These are phyloP conservation scores for Waltiozyma sp. DNA, from an alignment of 1,139 yeast species.

Conservation along the genomic window DNA sequence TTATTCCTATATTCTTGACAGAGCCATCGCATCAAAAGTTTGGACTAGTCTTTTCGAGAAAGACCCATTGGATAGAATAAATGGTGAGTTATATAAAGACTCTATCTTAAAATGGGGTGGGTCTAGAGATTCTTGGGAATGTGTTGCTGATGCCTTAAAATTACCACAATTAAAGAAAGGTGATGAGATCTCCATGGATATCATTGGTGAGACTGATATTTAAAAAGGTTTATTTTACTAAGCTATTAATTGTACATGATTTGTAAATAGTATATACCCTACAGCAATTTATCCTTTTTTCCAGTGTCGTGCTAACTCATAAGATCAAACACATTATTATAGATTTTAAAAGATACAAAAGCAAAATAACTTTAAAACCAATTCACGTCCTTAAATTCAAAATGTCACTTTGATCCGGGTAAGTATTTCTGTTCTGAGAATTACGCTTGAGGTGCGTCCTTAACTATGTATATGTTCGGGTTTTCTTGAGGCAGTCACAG, in stretches of 20 bases:
- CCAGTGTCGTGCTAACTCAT: too few relatives aligned
- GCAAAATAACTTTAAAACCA: too few relatives aligned
- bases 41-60: conserved; percentile 63
- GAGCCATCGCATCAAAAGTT: conserved; percentile 83
- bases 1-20: conserved; percentile 81
- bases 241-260: background rate
- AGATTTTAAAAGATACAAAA: too few relatives aligned
- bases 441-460: background rate
- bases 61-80: conserved; percentile 59
- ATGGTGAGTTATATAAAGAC: conserved; percentile 66
- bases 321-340: too few relatives aligned
- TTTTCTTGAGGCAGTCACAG: conserved; percentile 4
- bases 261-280: background rate
- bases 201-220: conserved; percentile 35
- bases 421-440: background rate
- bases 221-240: background rate
- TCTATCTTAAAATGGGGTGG: conserved; percentile 91
- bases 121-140: conserved; percentile 78
- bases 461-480: background rate
- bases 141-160: conserved; percentile 71
- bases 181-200: conserved; percentile 64
- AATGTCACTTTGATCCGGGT: background rate
- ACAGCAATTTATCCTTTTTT: too few relatives aligned
- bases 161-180: conserved; percentile 51
- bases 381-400: too few relatives aligned